phyloP scores from a whole-genome alignment of 176 grass and related monocot species.

The Elaeis guineensis region DNA sequence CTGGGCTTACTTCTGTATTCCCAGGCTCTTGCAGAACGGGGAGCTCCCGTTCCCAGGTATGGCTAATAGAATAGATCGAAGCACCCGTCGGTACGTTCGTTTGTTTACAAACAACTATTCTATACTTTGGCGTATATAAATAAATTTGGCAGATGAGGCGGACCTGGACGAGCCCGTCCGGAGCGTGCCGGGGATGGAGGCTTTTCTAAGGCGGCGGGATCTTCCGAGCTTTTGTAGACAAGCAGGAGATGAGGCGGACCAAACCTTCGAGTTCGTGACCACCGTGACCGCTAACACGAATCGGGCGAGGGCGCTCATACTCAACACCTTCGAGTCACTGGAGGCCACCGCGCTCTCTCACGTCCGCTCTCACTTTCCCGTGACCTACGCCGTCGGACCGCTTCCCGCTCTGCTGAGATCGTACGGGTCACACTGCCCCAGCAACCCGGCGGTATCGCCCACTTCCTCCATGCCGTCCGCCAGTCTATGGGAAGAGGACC shows the following conservation, averaged over 20 bases:
- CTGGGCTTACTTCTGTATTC: slow-evolving; percentile 27
- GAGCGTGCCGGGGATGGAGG: slow-evolving; percentile 25
- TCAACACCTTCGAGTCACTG: slow-evolving; percentile 3
- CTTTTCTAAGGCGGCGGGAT: slow-evolving; percentile 25
- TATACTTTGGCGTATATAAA: no score
- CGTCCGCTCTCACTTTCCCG: neutral
- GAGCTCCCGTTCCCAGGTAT: slow-evolving; percentile 12
- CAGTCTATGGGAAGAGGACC: no score
- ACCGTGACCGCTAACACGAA: slow-evolving; percentile 1
- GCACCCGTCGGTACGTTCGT: no score
- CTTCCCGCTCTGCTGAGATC: neutral
- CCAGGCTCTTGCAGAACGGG: neutral
- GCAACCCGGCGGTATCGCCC: no score
- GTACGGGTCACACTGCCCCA: neutral
- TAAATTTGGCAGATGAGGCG: neutral
- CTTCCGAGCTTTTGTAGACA: slow-evolving; percentile 12
- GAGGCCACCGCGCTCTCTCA: neutral
- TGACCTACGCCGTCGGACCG: slow-evolving; percentile 1
- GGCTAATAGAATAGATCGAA: no score
- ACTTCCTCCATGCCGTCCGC: neutral
- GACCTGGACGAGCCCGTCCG: slow-evolving; percentile 22
- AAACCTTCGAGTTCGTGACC: slow-evolving; percentile 1
- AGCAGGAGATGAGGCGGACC: neutral
- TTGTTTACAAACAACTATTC: no score
- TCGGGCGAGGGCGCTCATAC: slow-evolving; percentile 1